These are phyloP conservation scores for Lycium barbarum DNA, from an alignment of 257 asterid genomes.

Conservation along the genomic window DNA sequence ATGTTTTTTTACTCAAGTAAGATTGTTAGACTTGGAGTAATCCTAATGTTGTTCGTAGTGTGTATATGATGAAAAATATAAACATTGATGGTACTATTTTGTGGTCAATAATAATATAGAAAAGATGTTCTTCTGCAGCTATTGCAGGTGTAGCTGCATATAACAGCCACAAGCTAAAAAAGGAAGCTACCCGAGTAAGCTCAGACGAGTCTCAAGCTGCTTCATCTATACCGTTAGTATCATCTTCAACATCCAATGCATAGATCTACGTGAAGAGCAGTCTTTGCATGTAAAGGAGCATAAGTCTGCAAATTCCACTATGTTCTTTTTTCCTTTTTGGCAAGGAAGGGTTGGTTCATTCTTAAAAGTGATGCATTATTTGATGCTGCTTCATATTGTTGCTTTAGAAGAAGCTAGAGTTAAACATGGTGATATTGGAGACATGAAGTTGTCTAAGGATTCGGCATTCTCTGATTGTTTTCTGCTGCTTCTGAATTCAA, in stretches of 20 bases:
- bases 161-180: constrained; percentile 88
- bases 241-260: constrained; percentile 39
- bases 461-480: neutral
- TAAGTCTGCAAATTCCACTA: constrained; percentile 8
- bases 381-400: neutral
- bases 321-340: neutral
- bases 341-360: neutral
- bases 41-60: neutral
- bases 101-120: neutral
- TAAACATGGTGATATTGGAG: neutral
- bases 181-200: constrained; percentile 68
- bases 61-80: neutral
- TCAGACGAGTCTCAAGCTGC: constrained; percentile 46
- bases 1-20: neutral
- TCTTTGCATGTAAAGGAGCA: neutral
- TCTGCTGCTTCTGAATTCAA: constrained; percentile 22
- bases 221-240: constrained; percentile 54
- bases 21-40: neutral
- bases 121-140: constrained; percentile 56
- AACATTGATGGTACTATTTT: neutral
- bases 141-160: constrained; percentile 95
- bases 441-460: neutral
- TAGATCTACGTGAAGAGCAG: constrained; percentile 21
- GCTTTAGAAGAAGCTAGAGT: constrained; percentile 8
- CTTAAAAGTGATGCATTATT: constrained; percentile 10